Base-by-base conservation (phyloP, 257 asterid genomes). In the Scutellaria galericulata region DNA sequence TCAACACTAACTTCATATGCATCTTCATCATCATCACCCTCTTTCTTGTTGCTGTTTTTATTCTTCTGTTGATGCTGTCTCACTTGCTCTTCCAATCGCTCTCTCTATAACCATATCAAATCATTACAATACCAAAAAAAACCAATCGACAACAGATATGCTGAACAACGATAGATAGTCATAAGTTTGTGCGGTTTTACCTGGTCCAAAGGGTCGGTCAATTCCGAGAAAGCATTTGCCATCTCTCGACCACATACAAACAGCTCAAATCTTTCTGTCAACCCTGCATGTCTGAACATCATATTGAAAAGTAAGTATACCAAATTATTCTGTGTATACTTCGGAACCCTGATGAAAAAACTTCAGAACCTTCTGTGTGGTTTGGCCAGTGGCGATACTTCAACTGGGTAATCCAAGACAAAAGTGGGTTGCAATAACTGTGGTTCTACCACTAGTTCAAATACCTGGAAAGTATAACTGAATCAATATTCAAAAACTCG, bases 231-330 rank as follows among this genome's bases (percentile, higher is more conserved):
- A 54, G 98, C 98, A 78, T 93, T 84, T 40, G 93, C 97, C 86
- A 94, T 85, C 80, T 91, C 99, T 61, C 97, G 93, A 9, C 98
- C 99, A 90, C 98, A 85, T 86, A 83, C 75, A 74, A 89, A 91
- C 65, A 92, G 98, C 83, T 95, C 99, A 75, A 95, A 90, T 78
- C 99, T 90, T 90, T 95, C 99, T 0, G 98, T 92, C 84, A 92
- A 84, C 27, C 97, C 97, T 52, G 92, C 86, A 77, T 77, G 78
- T 57, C 98, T 93, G 86, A 47, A 76, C 50, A 70, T 37, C 53
- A 62, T 39, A 40, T 15, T 39, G 62, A 64, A 52, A 47, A 47
- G 3, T 8, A 9, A 18, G 18, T 18, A 18, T 18, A 0, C 18
- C 18, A 18, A 18, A 18, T 18, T 18, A 18, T 18, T 18, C 18